phyloP scores from a whole-genome alignment of 2,329 filamentous ascomycete genomes.

The Beauveria australis region DNA sequence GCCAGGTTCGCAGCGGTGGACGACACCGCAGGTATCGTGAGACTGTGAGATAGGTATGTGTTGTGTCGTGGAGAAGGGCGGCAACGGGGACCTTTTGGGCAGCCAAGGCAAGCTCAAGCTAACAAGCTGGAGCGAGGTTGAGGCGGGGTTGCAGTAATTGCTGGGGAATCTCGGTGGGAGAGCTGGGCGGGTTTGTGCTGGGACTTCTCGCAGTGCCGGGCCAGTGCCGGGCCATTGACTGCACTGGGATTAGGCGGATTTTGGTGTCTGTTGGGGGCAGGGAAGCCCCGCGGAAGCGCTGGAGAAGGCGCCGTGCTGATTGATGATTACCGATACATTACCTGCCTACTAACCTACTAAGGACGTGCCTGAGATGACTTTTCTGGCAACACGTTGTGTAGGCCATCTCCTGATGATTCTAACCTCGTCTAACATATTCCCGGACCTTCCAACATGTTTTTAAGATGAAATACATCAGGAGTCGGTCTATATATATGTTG shows the following conservation, averaged over 20 bases:
- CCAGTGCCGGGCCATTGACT: neutral
- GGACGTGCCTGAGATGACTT: no score
- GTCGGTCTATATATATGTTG: no score
- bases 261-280: neutral
- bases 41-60: neutral
- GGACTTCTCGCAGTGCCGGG: neutral
- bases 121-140: neutral
- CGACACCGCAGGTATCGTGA: neutral
- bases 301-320: neutral
- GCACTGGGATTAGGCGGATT: slow-evolving; percentile 1
- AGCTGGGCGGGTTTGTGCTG: neutral
- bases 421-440: no score
- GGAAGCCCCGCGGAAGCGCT: neutral
- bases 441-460: no score
- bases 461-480: no score
- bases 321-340: neutral
- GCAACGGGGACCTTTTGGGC: slow-evolving; percentile 1
- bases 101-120: neutral
- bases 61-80: slow-evolving; percentile 2
- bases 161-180: neutral
- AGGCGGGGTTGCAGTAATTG: slow-evolving; percentile 8
- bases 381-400: no score
- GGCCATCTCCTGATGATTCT: no score
- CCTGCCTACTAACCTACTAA: no score
- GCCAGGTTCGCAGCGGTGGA: neutral